phyloP scores from a whole-genome alignment of 805 yeast genomes.

The Wickerhamomyces canadensis region DNA sequence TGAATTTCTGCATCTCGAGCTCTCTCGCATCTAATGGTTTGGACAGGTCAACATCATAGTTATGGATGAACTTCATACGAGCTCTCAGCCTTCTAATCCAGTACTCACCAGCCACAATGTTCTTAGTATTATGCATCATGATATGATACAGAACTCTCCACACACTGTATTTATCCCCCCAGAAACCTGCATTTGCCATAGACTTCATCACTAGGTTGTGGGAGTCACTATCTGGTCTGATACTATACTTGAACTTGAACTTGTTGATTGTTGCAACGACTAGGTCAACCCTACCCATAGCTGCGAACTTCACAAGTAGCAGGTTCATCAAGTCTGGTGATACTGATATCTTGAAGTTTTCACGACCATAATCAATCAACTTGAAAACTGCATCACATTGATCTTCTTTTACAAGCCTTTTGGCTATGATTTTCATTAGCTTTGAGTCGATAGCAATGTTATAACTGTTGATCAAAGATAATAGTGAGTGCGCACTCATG shows the following conservation, averaged over 20 bases:
- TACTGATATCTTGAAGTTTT: slow-evolving; percentile 8
- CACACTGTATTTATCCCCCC: slow-evolving; percentile 19
- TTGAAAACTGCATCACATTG: slow-evolving; percentile 27
- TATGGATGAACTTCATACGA: slow-evolving; percentile 15
- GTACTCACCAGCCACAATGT: slow-evolving; percentile 18
- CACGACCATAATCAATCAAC: slow-evolving; percentile 15
- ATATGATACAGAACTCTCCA: slow-evolving; percentile 22
- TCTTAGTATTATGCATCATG: slow-evolving; percentile 14
- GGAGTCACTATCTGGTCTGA: slow-evolving; percentile 27
- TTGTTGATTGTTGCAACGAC: slow-evolving; percentile 28
- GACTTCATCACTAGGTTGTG: slow-evolving; percentile 31
- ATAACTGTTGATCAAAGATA: slow-evolving; percentile 9
- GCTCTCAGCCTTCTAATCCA: slow-evolving; percentile 22
- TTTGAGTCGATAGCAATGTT: slow-evolving; percentile 22
- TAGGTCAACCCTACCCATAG: slow-evolving; percentile 31
- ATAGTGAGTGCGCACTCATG: slow-evolving; percentile 9
- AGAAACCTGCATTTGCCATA: slow-evolving; percentile 29
- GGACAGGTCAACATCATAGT: slow-evolving; percentile 13
- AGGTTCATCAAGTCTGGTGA: slow-evolving; percentile 23
- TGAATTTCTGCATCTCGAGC: slow-evolving; percentile 1
- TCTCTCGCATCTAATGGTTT: slow-evolving; percentile 15
- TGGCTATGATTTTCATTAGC: slow-evolving; percentile 22
- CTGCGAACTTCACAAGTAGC: slow-evolving; percentile 26
- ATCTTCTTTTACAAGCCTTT: slow-evolving; percentile 22
- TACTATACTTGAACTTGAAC: slow-evolving; percentile 19